Evolutionary conservation across 1,284 basidiomycete species (phyloP), one percentile per base, ranked within the genome.

Genomic region (Fomitopsis palustris): DNA sequence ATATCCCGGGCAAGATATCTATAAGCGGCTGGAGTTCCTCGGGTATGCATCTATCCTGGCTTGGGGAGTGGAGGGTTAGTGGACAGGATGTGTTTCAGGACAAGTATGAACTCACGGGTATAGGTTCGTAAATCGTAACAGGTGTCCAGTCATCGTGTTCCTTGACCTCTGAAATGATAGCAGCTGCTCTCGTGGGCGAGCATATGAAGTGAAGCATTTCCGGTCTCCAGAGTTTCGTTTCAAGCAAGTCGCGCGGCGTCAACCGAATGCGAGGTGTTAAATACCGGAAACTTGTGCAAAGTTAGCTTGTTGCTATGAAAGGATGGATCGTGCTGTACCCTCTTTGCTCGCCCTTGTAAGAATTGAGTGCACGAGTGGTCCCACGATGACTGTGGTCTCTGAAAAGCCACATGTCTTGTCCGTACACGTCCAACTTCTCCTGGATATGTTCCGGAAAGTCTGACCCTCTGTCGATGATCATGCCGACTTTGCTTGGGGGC

Each of bases 131-230:
- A 31, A 95, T 84, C 12, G 87, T 80, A 38, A 77, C 75, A 2
- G 89, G 86, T 17, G 74, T 69, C 90, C 90, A 92, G n/a, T 68
- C 79, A 1, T 74, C 66, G 3, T 86, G 72, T 35, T 75, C 69
- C 12, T 78, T 71, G 8, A 89, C 78, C 70, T 95, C 86, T 53
- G 81, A 78, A 64, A 90, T 75, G 56, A 96, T 90, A 1, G 77
- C 77, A 6, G 75, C 70, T 1, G 93, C 93, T 57, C 95, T 81
- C 0, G 79, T 72, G 0, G 92, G 90, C 7, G 90, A 92, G 70
- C 93, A 96, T 17, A 96, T 89, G 64, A 96, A 93, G 72, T 98
- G 95, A 19, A 98, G 71, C 55, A 81, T 83, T 19, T 77, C 71
- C 5, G 93, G 84, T 35, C 74, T 75, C 14, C 73, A 78, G 9